Evolutionary conservation across 331 rosid genomes (phyloP).

Genomic region (Rosa hybrid): DNA sequence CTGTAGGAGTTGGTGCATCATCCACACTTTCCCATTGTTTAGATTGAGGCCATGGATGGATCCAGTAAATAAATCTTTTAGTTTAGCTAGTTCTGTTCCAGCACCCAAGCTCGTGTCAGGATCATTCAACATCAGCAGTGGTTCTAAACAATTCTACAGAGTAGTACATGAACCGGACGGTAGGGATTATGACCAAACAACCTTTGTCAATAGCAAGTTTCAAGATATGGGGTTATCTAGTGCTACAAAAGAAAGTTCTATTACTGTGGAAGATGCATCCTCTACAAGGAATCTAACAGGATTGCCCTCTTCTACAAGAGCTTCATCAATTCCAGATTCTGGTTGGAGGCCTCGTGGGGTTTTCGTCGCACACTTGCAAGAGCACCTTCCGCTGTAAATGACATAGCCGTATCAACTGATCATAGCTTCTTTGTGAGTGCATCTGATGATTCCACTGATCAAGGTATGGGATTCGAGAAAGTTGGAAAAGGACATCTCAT

Average conservation of each 20-base stretch:
- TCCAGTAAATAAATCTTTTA: slow-evolving; percentile 79
- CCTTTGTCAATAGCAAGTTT: slow-evolving; percentile 54
- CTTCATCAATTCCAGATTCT: slow-evolving; percentile 71
- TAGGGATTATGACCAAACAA: slow-evolving; percentile 72
- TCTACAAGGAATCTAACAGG: slow-evolving; percentile 59
- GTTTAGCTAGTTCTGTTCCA: slow-evolving; percentile 88
- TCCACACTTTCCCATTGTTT: slow-evolving; percentile 29
- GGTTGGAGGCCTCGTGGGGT: slow-evolving; percentile 99
- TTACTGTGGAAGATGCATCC: slow-evolving; percentile 58
- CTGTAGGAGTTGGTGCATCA: slow-evolving; percentile 80
- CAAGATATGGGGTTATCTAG: slow-evolving; percentile 69
- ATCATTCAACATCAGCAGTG: slow-evolving; percentile 69
- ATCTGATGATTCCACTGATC: slow-evolving; percentile 68
- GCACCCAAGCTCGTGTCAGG: slow-evolving; percentile 89
- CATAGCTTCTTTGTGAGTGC: slow-evolving; percentile 90
- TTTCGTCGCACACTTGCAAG: slow-evolving; percentile 96
- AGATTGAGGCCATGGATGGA: slow-evolving; percentile 67
- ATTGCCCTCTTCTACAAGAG: slow-evolving; percentile 61
- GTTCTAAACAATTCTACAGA: slow-evolving; percentile 92
- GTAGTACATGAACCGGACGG: slow-evolving; percentile 98
- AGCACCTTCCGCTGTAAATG: slow-evolving; percentile 90
- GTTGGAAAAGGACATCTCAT: slow-evolving; percentile 94
- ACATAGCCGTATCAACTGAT: slow-evolving; percentile 85
- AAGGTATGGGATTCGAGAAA: slow-evolving; percentile 96
- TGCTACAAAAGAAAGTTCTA: slow-evolving; percentile 52